Base-by-base conservation (phyloP, 225 moss, liverwort and hornwort genomes). In the Polytrichum formosum region DNA sequence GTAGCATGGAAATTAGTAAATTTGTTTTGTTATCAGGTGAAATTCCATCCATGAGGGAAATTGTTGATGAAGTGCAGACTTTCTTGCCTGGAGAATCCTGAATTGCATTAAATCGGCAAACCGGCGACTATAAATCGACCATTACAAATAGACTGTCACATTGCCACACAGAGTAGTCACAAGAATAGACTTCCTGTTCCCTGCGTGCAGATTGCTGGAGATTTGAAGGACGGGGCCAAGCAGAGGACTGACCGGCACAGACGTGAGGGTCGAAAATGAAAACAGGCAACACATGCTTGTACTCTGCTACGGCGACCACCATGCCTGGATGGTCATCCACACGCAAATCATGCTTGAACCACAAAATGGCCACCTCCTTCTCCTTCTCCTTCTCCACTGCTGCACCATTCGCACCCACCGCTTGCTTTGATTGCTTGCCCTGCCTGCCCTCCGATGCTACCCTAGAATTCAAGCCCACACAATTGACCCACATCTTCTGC, bases 281-380 rank as follows among this genome's bases (percentile, higher is more conserved):
- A 64, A 98, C 83, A 29, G 98, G 94, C 53, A 98, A 35, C 66
- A 92, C 87, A 46, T 81, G 26, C 71, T 85, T 68, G 67, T 91
- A 98, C 25, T 73, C 33, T 59, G 81, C 75, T 16, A 7, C 46
- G 56, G 94, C 94, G 46, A 88, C 74, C 56, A 70, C 84, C 53
- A 98, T 74, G 30, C 98, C 98, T 9, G 94, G 92, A 82, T 98
- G 98, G 70, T 98, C 98, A 73, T 98, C 98, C 6, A 91, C 76
- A 56, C 98, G 91, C 82, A 98, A 74, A 73, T 98, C 98, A 23
- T 87, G 98, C 88, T 98, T 98, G 80, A 98, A 98, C 98, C 98
- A 98, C 79, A 98, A 84, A 66, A 98, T 75, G 6, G 92, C 90
- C 60, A 68, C 9, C 63, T 82, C 82, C 64, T 82, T 78, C 66